Evolutionary conservation across 108 stramenopile species (phyloP).

Genomic region (Skeletonema marinoi): DNA sequence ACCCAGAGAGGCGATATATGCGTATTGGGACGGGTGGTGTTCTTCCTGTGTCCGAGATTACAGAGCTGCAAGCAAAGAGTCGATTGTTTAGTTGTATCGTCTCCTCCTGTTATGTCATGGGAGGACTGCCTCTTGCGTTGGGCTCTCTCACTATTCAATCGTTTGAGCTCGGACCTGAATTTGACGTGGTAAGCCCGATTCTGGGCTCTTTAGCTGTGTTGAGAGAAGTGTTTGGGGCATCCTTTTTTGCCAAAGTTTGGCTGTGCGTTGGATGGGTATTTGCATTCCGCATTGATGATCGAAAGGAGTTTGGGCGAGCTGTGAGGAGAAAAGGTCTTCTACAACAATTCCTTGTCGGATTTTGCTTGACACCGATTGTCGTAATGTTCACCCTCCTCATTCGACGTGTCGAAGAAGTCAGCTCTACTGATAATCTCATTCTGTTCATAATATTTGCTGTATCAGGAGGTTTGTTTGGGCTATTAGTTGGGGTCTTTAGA

Average conservation of each 20-base stretch:
- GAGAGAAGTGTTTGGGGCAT: slow-evolving; percentile 38
- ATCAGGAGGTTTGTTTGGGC: slow-evolving; percentile 31
- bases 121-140: slow-evolving; percentile 29
- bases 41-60: slow-evolving; percentile 18
- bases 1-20: slow-evolving; percentile 33
- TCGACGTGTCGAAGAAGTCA: slow-evolving; percentile 10
- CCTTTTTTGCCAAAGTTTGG: slow-evolving; percentile 13
- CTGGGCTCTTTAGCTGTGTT: slow-evolving; percentile 30
- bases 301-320: slow-evolving; percentile 38
- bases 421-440: not conserved
- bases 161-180: not conserved
- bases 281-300: slow-evolving; percentile 8
- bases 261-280: slow-evolving; percentile 24
- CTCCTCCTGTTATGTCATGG: slow-evolving; percentile 22
- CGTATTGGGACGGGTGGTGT: slow-evolving; percentile 4
- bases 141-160: slow-evolving; percentile 20
- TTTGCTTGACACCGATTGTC: slow-evolving; percentile 3
- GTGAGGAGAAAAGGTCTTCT: slow-evolving; percentile 26
- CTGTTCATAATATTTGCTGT: slow-evolving; percentile 4
- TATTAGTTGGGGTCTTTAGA: slow-evolving; percentile 24
- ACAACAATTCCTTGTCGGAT: slow-evolving; percentile 27
- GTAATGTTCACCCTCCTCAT: slow-evolving; percentile 15
- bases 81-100: slow-evolving; percentile 6
- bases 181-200: not conserved
- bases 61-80: slow-evolving; percentile 11